phyloP scores from a whole-genome alignment of 2,329 filamentous ascomycete genomes.

The Venturia nashicola region DNA sequence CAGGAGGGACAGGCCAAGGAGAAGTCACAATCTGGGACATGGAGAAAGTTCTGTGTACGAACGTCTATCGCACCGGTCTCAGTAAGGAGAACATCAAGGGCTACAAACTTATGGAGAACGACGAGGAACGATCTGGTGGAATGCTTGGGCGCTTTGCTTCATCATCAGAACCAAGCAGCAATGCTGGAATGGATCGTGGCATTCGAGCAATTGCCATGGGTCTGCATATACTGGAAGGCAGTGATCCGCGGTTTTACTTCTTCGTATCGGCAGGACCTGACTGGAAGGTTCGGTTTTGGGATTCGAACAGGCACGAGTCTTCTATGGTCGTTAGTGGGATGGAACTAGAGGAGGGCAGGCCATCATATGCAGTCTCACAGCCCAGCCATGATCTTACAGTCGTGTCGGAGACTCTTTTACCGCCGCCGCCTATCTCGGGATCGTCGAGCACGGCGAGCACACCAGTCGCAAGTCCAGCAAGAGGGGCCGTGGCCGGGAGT shows the following conservation, averaged over 20 bases:
- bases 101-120: conserved; percentile 78
- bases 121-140: conserved; percentile 76
- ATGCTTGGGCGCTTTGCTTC: conserved; percentile 76
- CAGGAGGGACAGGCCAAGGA: conserved; percentile 73
- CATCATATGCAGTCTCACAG: conserved; percentile 48
- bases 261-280: conserved; percentile 81
- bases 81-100: conserved; percentile 37
- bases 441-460: background rate
- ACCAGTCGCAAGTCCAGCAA: conserved; percentile 4
- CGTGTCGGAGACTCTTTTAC: conserved; percentile 6
- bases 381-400: conserved; percentile 7
- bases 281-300: conserved; percentile 89
- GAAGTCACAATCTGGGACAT: conserved; percentile 95
- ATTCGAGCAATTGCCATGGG: conserved; percentile 65
- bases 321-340: conserved; percentile 74
- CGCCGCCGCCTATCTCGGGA: background rate
- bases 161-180: conserved; percentile 43
- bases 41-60: conserved; percentile 76
- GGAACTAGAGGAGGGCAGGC: conserved; percentile 54
- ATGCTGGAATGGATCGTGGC: conserved; percentile 48
- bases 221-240: conserved; percentile 56
- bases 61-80: conserved; percentile 66
- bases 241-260: conserved; percentile 62
- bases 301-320: conserved; percentile 63
- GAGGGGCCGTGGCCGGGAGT: conserved; percentile 11